These are phyloP conservation scores for Jamesozyma hellenica DNA, from an alignment of 805 yeast genomes.

Conservation along the genomic window DNA sequence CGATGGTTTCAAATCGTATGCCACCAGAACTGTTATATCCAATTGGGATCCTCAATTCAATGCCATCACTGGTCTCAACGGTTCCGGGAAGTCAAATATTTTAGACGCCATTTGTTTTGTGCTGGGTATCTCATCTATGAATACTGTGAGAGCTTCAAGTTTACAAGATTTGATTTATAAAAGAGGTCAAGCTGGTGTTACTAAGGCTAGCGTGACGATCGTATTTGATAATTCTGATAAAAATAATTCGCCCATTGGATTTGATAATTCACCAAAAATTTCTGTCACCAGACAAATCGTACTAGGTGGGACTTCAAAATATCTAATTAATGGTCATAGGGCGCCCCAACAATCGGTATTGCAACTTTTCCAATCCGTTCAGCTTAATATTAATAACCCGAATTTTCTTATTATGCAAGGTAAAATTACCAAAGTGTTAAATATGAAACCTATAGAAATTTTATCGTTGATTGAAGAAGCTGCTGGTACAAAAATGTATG, in stretches of 20 bases:
- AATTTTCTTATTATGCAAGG: slow-evolving; percentile 98
- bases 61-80: slow-evolving; percentile 95
- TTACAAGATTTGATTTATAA: slow-evolving; percentile 91
- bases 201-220: slow-evolving; percentile 92
- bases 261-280: slow-evolving; percentile 64
- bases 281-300: slow-evolving; percentile 87
- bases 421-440: slow-evolving; percentile 89
- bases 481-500: slow-evolving; percentile 93
- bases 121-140: slow-evolving; percentile 88
- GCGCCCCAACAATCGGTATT: slow-evolving; percentile 91
- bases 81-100: slow-evolving; percentile 94
- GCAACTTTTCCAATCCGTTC: slow-evolving; percentile 86
- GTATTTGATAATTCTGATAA: slow-evolving; percentile 83
- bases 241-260: slow-evolving; percentile 75
- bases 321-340: slow-evolving; percentile 87
- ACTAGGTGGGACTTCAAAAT: slow-evolving; percentile 86
- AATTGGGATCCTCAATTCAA: slow-evolving; percentile 96
- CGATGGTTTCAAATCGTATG: slow-evolving; percentile 96
- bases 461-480: slow-evolving; percentile 92
- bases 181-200: slow-evolving; percentile 96
- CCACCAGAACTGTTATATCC: slow-evolving; percentile 88
- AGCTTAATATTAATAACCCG: slow-evolving; percentile 91
- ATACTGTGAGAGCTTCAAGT: slow-evolving; percentile 89
- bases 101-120: slow-evolving; percentile 96
- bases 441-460: slow-evolving; percentile 90